Conservation (phyloP, 2,329 filamentous ascomycete genomes). For the Colletotrichum agaves region DNA sequence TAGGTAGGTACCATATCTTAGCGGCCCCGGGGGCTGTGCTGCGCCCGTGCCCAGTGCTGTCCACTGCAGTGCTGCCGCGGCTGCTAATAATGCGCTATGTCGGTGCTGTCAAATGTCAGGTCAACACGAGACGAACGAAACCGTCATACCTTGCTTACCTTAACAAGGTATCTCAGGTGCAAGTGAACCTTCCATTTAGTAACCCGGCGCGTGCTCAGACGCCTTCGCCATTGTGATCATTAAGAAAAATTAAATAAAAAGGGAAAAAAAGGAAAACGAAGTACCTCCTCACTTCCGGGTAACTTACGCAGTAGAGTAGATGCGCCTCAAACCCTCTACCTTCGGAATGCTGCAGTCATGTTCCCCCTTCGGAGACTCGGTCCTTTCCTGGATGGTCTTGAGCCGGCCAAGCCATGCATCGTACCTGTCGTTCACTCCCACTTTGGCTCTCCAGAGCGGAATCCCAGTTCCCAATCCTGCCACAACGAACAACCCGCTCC, state of each 20-base stretch:
- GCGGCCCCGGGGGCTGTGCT: constrained; percentile 1
- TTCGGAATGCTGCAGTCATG: neutral
- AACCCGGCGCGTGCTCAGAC: constrained; percentile 20
- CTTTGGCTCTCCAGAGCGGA: constrained; percentile 12
- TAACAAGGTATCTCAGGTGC: no score
- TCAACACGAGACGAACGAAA: constrained; percentile 16
- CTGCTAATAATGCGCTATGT: neutral
- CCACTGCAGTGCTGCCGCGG: neutral
- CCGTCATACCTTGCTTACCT: no score
- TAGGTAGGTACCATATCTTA: no score
- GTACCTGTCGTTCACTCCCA: constrained; percentile 33
- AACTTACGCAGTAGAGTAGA: no score
- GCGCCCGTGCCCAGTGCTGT: neutral
- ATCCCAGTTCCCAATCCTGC: neutral
- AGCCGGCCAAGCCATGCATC: constrained; percentile 21
- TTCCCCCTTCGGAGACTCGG: neutral
- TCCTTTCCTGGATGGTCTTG: neutral
- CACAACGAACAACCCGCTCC: neutral
- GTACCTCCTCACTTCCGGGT: neutral
- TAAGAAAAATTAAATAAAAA: no score
- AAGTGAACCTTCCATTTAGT: constrained; percentile 6
- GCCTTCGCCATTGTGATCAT: no score
- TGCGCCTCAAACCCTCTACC: neutral
- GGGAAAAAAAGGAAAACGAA: no score
- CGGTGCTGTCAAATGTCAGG: neutral